These are phyloP conservation scores for Saturnispora bothae DNA, from an alignment of 805 yeast species.

Conservation along the genomic window DNA sequence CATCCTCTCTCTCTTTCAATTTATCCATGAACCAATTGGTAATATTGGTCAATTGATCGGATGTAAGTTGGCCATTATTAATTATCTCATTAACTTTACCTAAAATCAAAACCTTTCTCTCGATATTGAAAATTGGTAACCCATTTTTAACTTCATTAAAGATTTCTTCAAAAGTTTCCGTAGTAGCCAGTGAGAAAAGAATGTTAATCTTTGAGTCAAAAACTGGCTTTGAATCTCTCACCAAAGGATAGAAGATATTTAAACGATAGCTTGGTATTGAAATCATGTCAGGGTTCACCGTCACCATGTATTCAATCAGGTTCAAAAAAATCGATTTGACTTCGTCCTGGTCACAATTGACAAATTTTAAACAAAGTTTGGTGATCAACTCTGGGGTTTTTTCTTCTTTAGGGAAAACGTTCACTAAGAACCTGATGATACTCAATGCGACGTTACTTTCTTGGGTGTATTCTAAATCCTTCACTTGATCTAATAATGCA, in stretches of 20 bases:
- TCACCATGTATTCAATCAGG: conserved; percentile 18
- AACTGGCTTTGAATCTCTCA: conserved; percentile 22
- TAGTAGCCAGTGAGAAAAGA: conserved; percentile 27
- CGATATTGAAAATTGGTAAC: neutral
- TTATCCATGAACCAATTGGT: conserved; percentile 54
- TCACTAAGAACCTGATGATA: conserved; percentile 43
- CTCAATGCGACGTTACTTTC: conserved; percentile 56
- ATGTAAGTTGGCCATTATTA: conserved; percentile 16
- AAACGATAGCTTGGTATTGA: conserved; percentile 23
- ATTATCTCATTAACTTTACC: neutral
- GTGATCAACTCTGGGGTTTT: conserved; percentile 43
- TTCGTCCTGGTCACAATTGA: conserved; percentile 8
- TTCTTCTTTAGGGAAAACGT: conserved; percentile 42
- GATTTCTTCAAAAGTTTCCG: neutral
- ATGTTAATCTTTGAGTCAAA: conserved; percentile 46
- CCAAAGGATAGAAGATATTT: conserved; percentile 1
- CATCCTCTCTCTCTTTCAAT: conserved; percentile 19
- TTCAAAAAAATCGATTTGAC: conserved; percentile 10
- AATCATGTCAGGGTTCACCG: conserved; percentile 30
- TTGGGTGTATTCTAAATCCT: conserved; percentile 36
- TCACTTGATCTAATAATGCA: conserved; percentile 39
- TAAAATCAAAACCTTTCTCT: neutral
- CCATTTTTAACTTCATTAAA: neutral
- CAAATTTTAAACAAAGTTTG: conserved; percentile 32
- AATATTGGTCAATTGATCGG: conserved; percentile 41